Evolutionary conservation across 2,329 filamentous ascomycete genomes (phyloP).

Genomic region (Ceratocystis cacaofunesta): DNA sequence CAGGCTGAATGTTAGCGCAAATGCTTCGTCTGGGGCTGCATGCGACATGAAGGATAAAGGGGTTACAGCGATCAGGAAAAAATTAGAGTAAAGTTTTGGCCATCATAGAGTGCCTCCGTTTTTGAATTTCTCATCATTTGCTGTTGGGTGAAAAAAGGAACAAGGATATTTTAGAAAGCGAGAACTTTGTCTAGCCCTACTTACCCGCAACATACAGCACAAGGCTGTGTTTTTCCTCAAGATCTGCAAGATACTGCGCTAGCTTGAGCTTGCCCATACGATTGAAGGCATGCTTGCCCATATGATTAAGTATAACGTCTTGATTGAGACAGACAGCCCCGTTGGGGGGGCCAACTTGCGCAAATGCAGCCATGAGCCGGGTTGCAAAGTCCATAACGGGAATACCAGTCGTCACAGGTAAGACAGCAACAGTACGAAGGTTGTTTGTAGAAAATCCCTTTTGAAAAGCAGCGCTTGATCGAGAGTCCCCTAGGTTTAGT

Average conservation of each 20-base stretch:
- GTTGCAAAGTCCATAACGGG: conserved; percentile 93
- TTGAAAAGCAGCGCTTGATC: conserved; percentile 25
- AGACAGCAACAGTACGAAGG: conserved; percentile 76
- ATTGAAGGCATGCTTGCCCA: conserved; percentile 91
- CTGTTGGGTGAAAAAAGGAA: conserved; percentile 12
- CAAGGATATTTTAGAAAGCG: conserved; percentile 7
- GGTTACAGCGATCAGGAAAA: conserved; percentile 41
- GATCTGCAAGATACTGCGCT: conserved; percentile 85
- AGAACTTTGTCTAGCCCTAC: conserved; percentile 19
- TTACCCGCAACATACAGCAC: conserved; percentile 81
- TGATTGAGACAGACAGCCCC: conserved; percentile 89
- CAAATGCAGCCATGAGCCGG: conserved; percentile 70
- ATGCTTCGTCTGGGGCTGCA: conserved; percentile 21
- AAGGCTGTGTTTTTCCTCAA: conserved; percentile 93
- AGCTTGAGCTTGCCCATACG: conserved; percentile 94
- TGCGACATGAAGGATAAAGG: conserved; percentile 11
- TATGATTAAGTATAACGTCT: conserved; percentile 81
- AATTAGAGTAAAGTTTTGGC: conserved; percentile 46
- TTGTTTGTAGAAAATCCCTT: conserved; percentile 78
- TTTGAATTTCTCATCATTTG: conserved; percentile 38
- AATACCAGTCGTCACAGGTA: conserved; percentile 81
- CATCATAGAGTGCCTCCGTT: conserved; percentile 38
- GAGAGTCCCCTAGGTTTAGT: conserved; percentile 44
- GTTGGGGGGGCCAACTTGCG: conserved; percentile 77
- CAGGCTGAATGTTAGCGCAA: conserved; percentile 3